Base-by-base conservation (phyloP, 805 yeast genomes). In the Candida michaelii region DNA sequence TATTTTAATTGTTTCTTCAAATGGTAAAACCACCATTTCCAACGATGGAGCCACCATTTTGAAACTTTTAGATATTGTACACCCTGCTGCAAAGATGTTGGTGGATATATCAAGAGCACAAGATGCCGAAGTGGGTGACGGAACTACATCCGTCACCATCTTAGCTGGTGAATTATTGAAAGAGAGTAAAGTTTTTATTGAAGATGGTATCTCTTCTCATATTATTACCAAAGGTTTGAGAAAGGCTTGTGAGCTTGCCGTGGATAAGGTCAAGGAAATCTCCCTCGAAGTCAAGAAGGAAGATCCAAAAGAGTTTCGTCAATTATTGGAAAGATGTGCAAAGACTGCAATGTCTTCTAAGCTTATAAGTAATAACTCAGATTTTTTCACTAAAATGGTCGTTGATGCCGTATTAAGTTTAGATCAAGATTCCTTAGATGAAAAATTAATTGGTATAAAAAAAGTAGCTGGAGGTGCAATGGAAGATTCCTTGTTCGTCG, bases 91-190 rank as follows among this genome's bases (percentile, higher is more conserved):
- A 44, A 89, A 88, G 56, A 91, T 91, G 43, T 73, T 93, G 51
- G 99, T 95, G 24, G 95, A 95, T 61, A 85, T 93, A 43, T 85
- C 97, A 38, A 84, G 93, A 63, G 91, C 95, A 15, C 99, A 93
- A 71, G 99, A 93, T 63, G 96, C 95, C 47, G 97, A 91, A 65
- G 96, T 91, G 52, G 98, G 98, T 47, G 98, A 93, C 60, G 99
- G 99, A 53, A 93, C 99, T 31, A 91, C 99, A 0, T 85, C 96
- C 18, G 99, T 95, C 24, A 89, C 97, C 0, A 86, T 93, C 10
- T 65, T 93, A 44, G 97, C 98, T 2, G 97, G 97, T 43, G 99
- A 93, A 69, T 74, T 93, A 47, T 77, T 93, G 65, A 89, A 89
- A 60, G 98, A 93, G 65, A 82, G 90, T 51, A 89, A 89, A 59